A percentile compares a stretch with the other conserved stretches of the same genome.
phyloP scores from a whole-genome alignment of 2,329 filamentous ascomycete genomes.

The Diaporthe humulicola region DNA sequence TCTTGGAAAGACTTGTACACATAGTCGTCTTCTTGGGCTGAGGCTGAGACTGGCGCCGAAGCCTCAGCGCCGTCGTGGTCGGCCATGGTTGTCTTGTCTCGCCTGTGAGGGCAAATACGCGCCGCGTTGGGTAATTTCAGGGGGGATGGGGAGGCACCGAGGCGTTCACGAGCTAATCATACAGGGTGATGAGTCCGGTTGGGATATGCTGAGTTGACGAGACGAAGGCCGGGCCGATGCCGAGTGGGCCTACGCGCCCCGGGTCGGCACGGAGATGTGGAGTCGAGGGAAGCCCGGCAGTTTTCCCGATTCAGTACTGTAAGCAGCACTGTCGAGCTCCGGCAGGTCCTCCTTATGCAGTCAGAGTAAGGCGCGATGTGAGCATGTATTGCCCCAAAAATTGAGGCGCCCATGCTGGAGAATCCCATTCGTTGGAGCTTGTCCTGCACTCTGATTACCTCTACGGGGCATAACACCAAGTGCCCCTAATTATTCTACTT shows the following conservation, averaged over 20 bases:
- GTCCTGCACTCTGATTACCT: background rate
- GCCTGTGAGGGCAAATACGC: background rate
- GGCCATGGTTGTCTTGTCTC: conserved; percentile 6
- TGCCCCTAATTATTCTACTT: background rate
- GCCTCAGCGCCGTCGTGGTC: background rate
- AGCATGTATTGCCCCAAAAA: background rate
- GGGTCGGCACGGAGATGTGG: conserved; percentile 36
- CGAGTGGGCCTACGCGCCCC: conserved; percentile 16
- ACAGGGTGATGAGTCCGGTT: background rate
- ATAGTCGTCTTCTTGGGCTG: conserved; percentile 3
- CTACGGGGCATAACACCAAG: background rate
- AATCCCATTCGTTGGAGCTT: background rate
- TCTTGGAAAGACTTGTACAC: conserved; percentile 37
- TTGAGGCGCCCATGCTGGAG: background rate
- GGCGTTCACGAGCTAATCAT: background rate
- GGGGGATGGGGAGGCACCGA: background rate
- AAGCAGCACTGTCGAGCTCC: background rate
- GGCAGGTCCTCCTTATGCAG: background rate
- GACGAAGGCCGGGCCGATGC: conserved; percentile 1
- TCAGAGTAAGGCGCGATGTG: background rate
- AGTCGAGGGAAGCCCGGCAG: background rate
- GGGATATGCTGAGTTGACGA: background rate
- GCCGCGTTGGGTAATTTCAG: background rate
- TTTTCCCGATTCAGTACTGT: background rate
- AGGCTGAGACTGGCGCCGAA: background rate